Conservation (phyloP, 1,139 yeast species). For the Diutina mesorugosa region DNA sequence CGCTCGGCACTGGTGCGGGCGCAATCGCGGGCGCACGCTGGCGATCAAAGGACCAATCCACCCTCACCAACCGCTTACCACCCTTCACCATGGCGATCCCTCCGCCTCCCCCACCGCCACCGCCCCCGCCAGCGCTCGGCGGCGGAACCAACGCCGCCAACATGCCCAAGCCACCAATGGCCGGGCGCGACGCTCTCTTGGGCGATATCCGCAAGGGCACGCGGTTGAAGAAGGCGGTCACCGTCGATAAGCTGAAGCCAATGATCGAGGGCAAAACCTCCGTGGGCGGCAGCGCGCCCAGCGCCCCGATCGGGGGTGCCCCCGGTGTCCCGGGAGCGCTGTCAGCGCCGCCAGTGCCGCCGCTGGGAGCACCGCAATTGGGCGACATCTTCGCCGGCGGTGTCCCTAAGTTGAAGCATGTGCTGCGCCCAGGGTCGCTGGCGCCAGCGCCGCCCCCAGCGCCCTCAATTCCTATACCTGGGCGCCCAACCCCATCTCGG, state of each 20-base stretch:
- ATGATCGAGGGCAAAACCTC: slow-evolving; percentile 18
- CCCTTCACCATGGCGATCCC: neutral
- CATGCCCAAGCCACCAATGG: slow-evolving; percentile 10
- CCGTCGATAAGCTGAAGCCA: slow-evolving; percentile 34
- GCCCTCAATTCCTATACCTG: neutral
- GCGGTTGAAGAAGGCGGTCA: slow-evolving; percentile 55
- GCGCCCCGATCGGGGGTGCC: slow-evolving; percentile 4
- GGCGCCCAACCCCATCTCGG: neutral
- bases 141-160: neutral
- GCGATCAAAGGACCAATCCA: neutral
- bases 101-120: slow-evolving; percentile 1
- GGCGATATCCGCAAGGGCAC: slow-evolving; percentile 81
- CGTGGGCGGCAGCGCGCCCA: slow-evolving; percentile 1
- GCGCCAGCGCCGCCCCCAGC: neutral
- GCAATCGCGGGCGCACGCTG: neutral
- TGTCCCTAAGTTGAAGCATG: slow-evolving; percentile 56
- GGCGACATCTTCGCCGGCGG: slow-evolving; percentile 50
- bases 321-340: slow-evolving; percentile 15
- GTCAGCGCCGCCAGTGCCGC: slow-evolving; percentile 19
- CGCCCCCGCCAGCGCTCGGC: neutral
- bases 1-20: neutral
- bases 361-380: slow-evolving; percentile 11
- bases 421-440: neutral
- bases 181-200: slow-evolving; percentile 66
- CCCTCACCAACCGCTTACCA: neutral